phyloP scores from a whole-genome alignment of 768 basidiomycete species.

The Strobilomyces dryophilus region DNA sequence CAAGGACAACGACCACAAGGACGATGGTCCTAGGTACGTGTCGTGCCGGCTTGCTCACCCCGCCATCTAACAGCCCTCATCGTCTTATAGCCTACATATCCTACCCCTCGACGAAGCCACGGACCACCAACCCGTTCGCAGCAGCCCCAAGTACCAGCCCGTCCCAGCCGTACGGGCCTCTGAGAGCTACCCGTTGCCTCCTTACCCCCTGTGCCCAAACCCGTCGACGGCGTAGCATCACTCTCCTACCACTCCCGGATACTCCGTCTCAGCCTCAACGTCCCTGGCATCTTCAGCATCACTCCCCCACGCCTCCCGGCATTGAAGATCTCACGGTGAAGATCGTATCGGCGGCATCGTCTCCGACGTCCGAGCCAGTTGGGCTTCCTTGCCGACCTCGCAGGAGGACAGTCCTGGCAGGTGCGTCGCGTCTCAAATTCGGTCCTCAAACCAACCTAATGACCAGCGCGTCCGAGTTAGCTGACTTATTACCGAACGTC shows the following conservation, averaged over 20 bases:
- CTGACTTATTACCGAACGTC: too few species aligned
- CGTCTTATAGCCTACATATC: slow-evolving; percentile 36
- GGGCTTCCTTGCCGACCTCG: too few species aligned
- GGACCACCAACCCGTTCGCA: slow-evolving; percentile 30
- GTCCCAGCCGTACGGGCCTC: slow-evolving; percentile 25
- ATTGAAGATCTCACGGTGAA: slow-evolving; percentile 48
- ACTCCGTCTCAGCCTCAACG: slow-evolving; percentile 50
- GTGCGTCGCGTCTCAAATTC: too few species aligned
- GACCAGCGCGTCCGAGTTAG: too few species aligned
- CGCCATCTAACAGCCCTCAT: too few species aligned
- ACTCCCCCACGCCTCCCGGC: slow-evolving; percentile 53
- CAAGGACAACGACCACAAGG: too few species aligned
- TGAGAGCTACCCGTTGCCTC: slow-evolving; percentile 30
- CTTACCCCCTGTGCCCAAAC: slow-evolving; percentile 12
- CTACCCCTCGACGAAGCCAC: slow-evolving; percentile 52
- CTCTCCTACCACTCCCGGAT: slow-evolving; percentile 40
- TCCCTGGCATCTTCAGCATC: slow-evolving; percentile 62
- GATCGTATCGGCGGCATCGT: slow-evolving; percentile 41
- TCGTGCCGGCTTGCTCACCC: too few species aligned
- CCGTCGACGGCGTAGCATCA: slow-evolving; percentile 18
- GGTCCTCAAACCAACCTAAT: too few species aligned
- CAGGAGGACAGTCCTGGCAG: too few species aligned
- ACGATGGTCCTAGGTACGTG: too few species aligned
- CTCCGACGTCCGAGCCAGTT: slow-evolving; percentile 13
- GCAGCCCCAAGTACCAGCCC: slow-evolving; percentile 29